Evolutionary conservation across 495 filamentous ascomycete genomes (phyloP), one percentile per base, ranked within the genome.

Genomic region (Penicillium silybi): DNA sequence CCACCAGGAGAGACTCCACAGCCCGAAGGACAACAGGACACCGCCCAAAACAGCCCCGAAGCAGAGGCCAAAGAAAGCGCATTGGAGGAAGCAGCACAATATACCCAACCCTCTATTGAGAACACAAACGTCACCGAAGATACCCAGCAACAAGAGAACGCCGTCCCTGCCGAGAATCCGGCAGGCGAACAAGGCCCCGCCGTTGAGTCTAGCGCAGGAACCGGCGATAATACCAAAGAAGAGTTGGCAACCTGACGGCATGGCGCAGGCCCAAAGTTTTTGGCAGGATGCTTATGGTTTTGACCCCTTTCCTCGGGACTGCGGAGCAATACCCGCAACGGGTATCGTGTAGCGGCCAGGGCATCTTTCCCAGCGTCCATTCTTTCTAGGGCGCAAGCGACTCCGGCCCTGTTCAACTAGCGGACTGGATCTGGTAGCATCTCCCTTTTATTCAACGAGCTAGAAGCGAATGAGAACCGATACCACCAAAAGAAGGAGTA

Each of bases 1-100:
- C 54, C 63, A 17, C 59, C 62, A 20, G 59, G 60, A 35, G 65
- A 62, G 22, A 61, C 62, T 5, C 54, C 68, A 17, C 64, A 69
- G 43, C 46, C 65, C 17, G 67, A 70, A 34, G 64, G 48, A 6
- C 18, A 53, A 10, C 18, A 53, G 8, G 50, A 57, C 15, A 46
- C 35, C 35, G 38, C 32, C 57, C 19, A 51, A 61, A 19, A 58
- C 65, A 29, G 48, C 59, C 26, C 11, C 29, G 10, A 10, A 3
- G 29, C 29, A 13, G 8, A 11, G 29, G 29, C 9, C 29, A 32
- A 32, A 32, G 29, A 32, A 13, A 32, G 29, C 8, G 29, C 9
- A 8, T 58, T 57, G 15, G 64, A 61, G 29, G 58, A 54, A 18
- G 40, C 37, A 9, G 57, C 48, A 19, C 49, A 61, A 22, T 58